Evolutionary conservation across 208 protist species (phyloP), one percentile per base, ranked within the genome.

Genomic region (Trypanosoma grayi): DNA sequence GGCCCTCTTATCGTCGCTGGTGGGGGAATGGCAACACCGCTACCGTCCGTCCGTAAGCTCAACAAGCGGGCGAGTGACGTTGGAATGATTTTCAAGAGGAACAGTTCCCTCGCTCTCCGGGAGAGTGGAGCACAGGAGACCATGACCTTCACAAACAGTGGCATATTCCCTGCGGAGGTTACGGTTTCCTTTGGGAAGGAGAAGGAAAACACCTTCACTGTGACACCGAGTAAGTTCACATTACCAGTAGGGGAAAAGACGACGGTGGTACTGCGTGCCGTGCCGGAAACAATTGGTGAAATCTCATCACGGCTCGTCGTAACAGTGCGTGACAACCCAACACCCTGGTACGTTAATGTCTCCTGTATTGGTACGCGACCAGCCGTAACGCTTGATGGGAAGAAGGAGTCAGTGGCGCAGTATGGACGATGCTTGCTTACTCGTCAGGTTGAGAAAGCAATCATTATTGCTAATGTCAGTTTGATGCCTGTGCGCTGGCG

Each of bases 61-160:
- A 16, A 1, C 1, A 47, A 54, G 31, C 1, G 3, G 4, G 0
- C n/a, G 7, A 57, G 36, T 50, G 60, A 65, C 20, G 0, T 16
- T 2, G 31, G 4, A 30, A 40, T 2, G 2, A 10, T 5, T 33
- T 10, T 27, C 8, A 8, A 9, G 28, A 33, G 30, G 20, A 66
- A 27, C 16, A 40, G 41, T 31, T 41, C 18, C 25, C 4, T 8
- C 34, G 28, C 14, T 43, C 25, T 27, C 6, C 44, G 34, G 7
- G 61, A 65, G 2, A 27, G 2, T 51, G 64, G 45, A 8, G 55
- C 56, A 18, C 46, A 61, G 18, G 71, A 97, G 59, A 83, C 56
- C 43, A 69, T 98, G 30, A 84, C 79, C 11, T 94, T 98, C 63
- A 79, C 90, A 2, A 98, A 98, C 79, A 81, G 73, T 28, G 89